Evolutionary conservation across 2,329 filamentous ascomycete genomes (phyloP), one percentile per base, ranked within the genome.

Genomic region (Alternaria sp.): DNA sequence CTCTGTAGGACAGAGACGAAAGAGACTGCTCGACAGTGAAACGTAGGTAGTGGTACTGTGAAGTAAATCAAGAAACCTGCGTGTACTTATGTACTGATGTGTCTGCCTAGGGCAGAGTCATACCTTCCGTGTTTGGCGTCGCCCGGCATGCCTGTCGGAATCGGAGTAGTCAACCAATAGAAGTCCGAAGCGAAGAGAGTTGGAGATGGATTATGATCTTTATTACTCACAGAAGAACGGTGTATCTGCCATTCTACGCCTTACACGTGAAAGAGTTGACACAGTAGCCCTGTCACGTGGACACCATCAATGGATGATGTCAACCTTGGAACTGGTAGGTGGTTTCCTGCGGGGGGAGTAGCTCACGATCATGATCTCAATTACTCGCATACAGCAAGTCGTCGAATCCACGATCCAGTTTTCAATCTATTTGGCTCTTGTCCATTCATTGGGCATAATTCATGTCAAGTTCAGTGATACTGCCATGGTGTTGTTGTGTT

Each of bases 81-180:
- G 6, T 32, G 30, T 32, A 15, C 28, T 57, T 43, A 40, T 50
- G 25, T 50, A 40, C 13, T 9, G 8, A 54, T 19, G 6, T 12
- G 1, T 28, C 23, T 54, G 52, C 52, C 52, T 44, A 11, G 21
- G 40, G n/a, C 17, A 44, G 21, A 54, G 36, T 44, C 32, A 28
- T 12, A 43, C 43, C n/a, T 60, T 30, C 58, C 58, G 6, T n/a
- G 52, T 60, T 43, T 11, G 43, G 59, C 32, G 50, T 36, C 19
- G 32, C 40, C 25, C 28, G 55, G 55, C 44, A 43, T 43, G 61
- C 45, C 51, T 19, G 21, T 64, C 58, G 53, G 57, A 66, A 52
- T 62, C 51, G 58, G 50, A 59, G 32, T 51, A 47, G 19, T 21
- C 25, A 19, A 28, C 55, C 51, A 62, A 46, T 51, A 21, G 26